Base-by-base conservation (phyloP, 2,329 filamentous ascomycete species). In the Zasmidium citrigriseum region DNA sequence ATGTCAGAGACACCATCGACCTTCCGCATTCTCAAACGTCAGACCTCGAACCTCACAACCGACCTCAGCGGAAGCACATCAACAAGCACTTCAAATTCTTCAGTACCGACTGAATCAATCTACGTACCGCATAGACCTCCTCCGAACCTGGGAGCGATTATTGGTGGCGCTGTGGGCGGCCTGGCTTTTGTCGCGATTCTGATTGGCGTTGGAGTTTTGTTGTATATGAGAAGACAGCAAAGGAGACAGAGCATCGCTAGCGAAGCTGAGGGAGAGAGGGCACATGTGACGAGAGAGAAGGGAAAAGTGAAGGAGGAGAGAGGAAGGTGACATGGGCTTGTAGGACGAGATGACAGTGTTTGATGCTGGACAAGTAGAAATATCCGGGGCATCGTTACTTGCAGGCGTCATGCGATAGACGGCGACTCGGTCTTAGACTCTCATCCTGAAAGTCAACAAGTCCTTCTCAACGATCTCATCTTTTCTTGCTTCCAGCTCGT, bases 381-480 rank as follows among this genome's bases (percentile, higher is more conserved):
- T n/a, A n/a, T n/a, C n/a, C n/a, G n/a, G 27, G 27, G 27, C 14
- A 34, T 34, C 27, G 27, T 14, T 34, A 34, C 27, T 7, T 34
- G 14, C 27, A 14, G 14, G 27, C 27, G 27, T 34, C 7, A 14
- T 34, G 14, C 14, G 27, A 34, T 34, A n/a, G n/a, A n/a, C n/a
- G n/a, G n/a, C n/a, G n/a, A n/a, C n/a, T n/a, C n/a, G n/a, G 14
- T 16, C 46, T 56, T 18, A 52, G 44, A 52, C 50, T 7, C 4
- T 23, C 60, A 63, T 60, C 20, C 58, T 56, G 49, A 63, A 53
- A n/a, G 47, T 60, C 25, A 63, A 45, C 52, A 60, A 56, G 50
- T 63, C 58, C 14, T 49, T 52, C 22, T 52, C 54, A 4, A 55
- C 49, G 16, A 63, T 63, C 12, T 59, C 56, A 16, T 56, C 52